Percentiles rank a stretch among this genome's conserved stretches.
These are phyloP conservation scores for Monosporascus cannonballus DNA, from an alignment of 2,329 filamentous ascomycete species.

Conservation along the genomic window DNA sequence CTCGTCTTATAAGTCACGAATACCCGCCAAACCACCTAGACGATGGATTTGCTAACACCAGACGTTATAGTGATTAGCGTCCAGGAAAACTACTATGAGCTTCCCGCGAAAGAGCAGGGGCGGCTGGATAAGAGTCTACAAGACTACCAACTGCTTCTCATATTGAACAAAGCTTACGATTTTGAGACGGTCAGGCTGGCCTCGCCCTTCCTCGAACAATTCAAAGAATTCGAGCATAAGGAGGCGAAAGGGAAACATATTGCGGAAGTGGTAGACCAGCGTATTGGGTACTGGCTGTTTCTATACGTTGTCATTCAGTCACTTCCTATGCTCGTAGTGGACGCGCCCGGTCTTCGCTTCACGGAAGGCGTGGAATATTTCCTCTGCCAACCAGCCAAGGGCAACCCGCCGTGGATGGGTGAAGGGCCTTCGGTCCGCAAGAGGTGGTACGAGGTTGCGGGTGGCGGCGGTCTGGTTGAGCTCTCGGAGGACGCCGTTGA, in stretches of 20 bases:
- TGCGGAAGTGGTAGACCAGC: constrained; percentile 63
- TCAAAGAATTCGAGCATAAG: constrained; percentile 64
- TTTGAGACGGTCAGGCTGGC: constrained; percentile 56
- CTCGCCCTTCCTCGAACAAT: constrained; percentile 62
- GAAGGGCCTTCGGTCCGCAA: constrained; percentile 58
- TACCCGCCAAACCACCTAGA: too few species aligned
- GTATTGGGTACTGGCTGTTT: constrained; percentile 76
- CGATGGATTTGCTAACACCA: too few species aligned
- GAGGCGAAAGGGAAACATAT: constrained; percentile 59
- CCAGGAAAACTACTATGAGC: constrained; percentile 55
- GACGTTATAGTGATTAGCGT: constrained; percentile 45
- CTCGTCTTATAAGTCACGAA: too few species aligned
- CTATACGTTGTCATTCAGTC: constrained; percentile 73
- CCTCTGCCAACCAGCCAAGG: constrained; percentile 68
- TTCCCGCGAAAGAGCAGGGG: constrained; percentile 67
- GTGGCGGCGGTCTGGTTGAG: constrained; percentile 51
- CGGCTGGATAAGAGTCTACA: constrained; percentile 70
- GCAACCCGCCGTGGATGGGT: constrained; percentile 66
- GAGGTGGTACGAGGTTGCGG: constrained; percentile 71
- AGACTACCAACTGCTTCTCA: constrained; percentile 67
- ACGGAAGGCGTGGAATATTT: constrained; percentile 76
- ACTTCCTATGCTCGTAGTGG: constrained; percentile 70
- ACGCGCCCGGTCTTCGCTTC: constrained; percentile 63
- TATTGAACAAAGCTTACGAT: constrained; percentile 80
- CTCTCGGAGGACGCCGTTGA: constrained; percentile 54